phyloP scores from a whole-genome alignment of 352 stramenopile genomes.

The Phytophthora pisi region DNA sequence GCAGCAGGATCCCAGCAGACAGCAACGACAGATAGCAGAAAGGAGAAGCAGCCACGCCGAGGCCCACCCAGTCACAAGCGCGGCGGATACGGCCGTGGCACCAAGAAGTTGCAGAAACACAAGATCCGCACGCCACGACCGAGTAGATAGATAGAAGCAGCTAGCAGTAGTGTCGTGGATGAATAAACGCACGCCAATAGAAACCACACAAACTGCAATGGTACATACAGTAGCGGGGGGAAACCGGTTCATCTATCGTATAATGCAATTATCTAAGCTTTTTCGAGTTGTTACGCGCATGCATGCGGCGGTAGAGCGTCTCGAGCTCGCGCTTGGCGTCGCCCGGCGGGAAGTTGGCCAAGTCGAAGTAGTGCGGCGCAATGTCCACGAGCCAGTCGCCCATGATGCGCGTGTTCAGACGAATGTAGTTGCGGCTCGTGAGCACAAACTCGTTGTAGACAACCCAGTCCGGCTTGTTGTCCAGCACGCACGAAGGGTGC shows the following conservation, averaged over 20 bases:
- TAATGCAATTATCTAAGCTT: constrained; percentile 42
- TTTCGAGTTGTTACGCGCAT: constrained; percentile 39
- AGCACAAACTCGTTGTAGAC: constrained; percentile 99
- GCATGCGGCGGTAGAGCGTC: constrained; percentile 76
- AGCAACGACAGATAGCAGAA: constrained; percentile 13
- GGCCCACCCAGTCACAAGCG: constrained; percentile 17
- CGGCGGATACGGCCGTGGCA: constrained; percentile 41
- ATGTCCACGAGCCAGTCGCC: constrained; percentile 94
- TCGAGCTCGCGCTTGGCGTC: constrained; percentile 96
- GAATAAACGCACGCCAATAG: constrained; percentile 10
- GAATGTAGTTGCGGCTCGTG: constrained; percentile 99
- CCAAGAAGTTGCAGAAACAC: constrained; percentile 63
- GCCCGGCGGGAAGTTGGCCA: constrained; percentile 97
- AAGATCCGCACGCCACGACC: constrained; percentile 52
- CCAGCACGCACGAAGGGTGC: constrained; percentile 96
- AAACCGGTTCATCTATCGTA: constrained; percentile 39
- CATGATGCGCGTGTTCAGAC: constrained; percentile 95
- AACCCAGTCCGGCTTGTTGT: constrained; percentile 97
- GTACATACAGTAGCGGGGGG: constrained; percentile 2
- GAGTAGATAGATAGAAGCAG: constrained; percentile 14
- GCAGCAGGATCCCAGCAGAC: constrained; percentile 5
- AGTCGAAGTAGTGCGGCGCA: constrained; percentile 98
- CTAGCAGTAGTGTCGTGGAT: neutral
- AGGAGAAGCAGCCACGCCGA: constrained; percentile 18
- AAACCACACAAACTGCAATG: constrained; percentile 11